A percentile compares a stretch with the other conserved stretches of the same genome.
Evolutionary conservation across 495 filamentous ascomycete genomes (phyloP).

Genomic region (Elaphomyces granulatus): DNA sequence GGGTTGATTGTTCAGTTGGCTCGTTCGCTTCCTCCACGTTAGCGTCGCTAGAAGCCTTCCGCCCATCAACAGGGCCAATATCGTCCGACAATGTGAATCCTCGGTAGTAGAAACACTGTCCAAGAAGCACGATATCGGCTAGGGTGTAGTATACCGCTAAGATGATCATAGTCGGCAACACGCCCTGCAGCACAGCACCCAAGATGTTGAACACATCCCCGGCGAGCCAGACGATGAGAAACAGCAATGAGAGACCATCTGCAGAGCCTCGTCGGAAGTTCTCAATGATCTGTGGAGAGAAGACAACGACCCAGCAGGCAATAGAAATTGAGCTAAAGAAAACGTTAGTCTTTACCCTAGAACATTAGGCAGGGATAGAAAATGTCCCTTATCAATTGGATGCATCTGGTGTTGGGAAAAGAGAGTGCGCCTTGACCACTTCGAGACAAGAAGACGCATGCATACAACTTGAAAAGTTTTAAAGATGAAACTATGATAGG

Average conservation of each 20-base stretch:
- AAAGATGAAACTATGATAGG: slow-evolving; percentile 1
- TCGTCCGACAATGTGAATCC: slow-evolving; percentile 60
- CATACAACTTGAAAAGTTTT: no score
- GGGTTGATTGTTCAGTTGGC: neutral
- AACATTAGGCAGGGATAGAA: no score
- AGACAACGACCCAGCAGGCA: slow-evolving; percentile 95
- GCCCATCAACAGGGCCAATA: neutral
- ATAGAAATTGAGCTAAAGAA: slow-evolving; percentile 73
- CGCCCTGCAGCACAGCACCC: slow-evolving; percentile 81
- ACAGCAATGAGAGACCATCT: slow-evolving; percentile 78
- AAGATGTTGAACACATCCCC: slow-evolving; percentile 97
- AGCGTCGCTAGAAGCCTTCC: neutral
- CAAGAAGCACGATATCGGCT: slow-evolving; percentile 76
- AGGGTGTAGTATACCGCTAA: slow-evolving; percentile 91
- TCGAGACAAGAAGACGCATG: neutral
- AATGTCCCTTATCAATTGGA: neutral
- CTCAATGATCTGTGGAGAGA: slow-evolving; percentile 91
- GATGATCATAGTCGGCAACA: slow-evolving; percentile 93
- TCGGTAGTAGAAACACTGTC: slow-evolving; percentile 87
- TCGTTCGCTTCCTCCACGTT: neutral
- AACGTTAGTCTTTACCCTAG: slow-evolving; percentile 8
- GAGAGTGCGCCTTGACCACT: neutral
- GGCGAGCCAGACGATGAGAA: slow-evolving; percentile 78
- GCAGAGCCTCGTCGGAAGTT: slow-evolving; percentile 81
- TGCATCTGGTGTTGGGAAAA: neutral